Evolutionary conservation across 179 eudicot species (phyloP), one percentile per base, ranked within the genome.

Genomic region (Silene noctiflora): DNA sequence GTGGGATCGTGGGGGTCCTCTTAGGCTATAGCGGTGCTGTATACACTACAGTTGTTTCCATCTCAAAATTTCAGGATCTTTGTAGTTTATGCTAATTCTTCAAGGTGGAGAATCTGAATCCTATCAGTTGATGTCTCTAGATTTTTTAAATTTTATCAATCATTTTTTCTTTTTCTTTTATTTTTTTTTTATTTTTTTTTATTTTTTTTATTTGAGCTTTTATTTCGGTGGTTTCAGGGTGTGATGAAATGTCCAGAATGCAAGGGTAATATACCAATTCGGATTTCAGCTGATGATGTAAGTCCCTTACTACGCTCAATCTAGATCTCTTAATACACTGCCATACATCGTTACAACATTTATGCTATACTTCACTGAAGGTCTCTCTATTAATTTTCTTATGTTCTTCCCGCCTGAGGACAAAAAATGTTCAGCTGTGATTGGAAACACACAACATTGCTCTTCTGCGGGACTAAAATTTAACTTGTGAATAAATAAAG

Each of bases 231-330:
- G 56, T 85, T 82, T 78, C 88, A 94, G 98, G 98, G 98, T 78
- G 98, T 84, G 62, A 94, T 94, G 98, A 78, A 77, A 72, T 94
- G 98, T 76, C 90, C 94, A 7, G 91, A 88, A 80, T 94, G 97
- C 88, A 92, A 90, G 82, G 87, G 80, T 69, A 92, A 88, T 77
- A 65, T 89, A 74, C 92, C 81, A 75, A 22, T 94, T 76, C 88
- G 90, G 77, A 88, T 94, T 71, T 92, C 98, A 77, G 96, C 96
- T 31, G 98, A 94, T 88, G 92, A 92, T 76, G 98, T 94, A 77
- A 89, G 98, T 84, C 73, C 69, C 75, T 60, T 76, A 14, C 64
- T 31, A 24, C 31, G 31, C 12, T 39, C n/a, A 51, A 17, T 11
- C 60, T 33, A 39, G 8, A 22, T 42, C 12, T 14, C 31, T 35